Evolutionary conservation across 75 land plant species (phyloP).

Genomic region (Gnetum montanum): DNA sequence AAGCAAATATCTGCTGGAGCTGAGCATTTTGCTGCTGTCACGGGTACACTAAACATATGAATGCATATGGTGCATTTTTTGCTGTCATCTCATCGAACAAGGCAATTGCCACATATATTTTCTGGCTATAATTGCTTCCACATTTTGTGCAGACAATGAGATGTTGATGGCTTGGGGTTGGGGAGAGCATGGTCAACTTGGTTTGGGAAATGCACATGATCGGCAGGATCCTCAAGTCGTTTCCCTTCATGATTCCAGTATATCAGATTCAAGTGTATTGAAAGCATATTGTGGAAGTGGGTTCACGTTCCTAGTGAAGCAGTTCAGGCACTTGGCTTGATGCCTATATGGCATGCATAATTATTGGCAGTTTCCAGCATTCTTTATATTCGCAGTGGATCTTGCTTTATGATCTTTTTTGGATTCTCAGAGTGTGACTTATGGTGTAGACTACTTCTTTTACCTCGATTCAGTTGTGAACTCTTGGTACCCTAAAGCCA

Average conservation of each 20-base stretch:
- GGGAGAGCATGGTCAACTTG: conserved; percentile 99
- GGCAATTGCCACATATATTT: too few relatives aligned
- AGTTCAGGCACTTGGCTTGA: neutral
- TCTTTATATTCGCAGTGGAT: too few relatives aligned
- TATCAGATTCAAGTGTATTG: neutral
- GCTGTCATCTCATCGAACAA: too few relatives aligned
- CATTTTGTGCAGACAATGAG: conserved; percentile 49
- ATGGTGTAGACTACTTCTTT: too few relatives aligned
- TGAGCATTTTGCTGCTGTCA: conserved; percentile 78
- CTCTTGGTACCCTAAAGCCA: too few relatives aligned
- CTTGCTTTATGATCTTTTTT: too few relatives aligned
- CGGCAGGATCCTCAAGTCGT: conserved; percentile 53
- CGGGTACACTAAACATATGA: conserved; percentile 30
- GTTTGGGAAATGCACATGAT: conserved; percentile 64
- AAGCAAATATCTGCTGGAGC: conserved; percentile 72
- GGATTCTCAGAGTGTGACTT: too few relatives aligned
- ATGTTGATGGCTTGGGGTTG: conserved; percentile 86
- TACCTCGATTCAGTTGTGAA: too few relatives aligned
- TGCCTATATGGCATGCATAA: too few relatives aligned
- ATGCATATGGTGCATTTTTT: too few relatives aligned
- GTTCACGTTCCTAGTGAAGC: conserved; percentile 35
- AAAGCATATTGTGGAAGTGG: conserved; percentile 85
- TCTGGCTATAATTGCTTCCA: neutral
- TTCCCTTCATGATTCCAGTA: conserved; percentile 3
- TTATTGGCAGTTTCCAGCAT: too few relatives aligned